Conservation (phyloP, 768 basidiomycete genomes). For the Rhodotorula graminis region DNA sequence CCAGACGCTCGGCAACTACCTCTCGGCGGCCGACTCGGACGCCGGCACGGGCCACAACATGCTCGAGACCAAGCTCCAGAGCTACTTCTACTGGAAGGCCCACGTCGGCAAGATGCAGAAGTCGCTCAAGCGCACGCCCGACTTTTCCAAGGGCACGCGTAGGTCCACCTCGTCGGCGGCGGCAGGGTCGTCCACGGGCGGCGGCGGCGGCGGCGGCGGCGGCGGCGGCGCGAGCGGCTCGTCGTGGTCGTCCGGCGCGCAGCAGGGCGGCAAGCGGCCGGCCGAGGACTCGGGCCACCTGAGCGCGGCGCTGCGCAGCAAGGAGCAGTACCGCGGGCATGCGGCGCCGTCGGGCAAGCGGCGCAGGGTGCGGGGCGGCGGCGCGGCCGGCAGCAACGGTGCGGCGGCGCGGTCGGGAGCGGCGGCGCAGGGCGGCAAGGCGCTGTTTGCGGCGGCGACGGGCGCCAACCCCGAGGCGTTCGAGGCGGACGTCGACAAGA, state of each 20-base stretch:
- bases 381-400: conserved; percentile 40
- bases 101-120: conserved; percentile 45
- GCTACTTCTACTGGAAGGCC: conserved; percentile 78
- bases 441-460: conserved; percentile 15
- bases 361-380: conserved; percentile 72
- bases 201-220: too few relatives aligned
- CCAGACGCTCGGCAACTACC: conserved; percentile 69
- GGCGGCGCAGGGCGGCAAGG: background rate
- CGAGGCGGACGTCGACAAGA: conserved; percentile 50
- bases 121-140: conserved; percentile 34
- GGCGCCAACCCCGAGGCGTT: conserved; percentile 34
- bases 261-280: background rate
- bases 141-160: conserved; percentile 15
- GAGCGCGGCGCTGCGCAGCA: conserved; percentile 66
- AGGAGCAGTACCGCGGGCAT: conserved; percentile 53
- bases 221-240: too few relatives aligned
- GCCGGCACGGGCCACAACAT: conserved; percentile 9
- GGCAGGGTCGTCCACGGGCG: background rate
- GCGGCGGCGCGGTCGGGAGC: conserved; percentile 1
- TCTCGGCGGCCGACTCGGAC: conserved; percentile 50
- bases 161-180: conserved; percentile 3
- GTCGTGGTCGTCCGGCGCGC: background rate
- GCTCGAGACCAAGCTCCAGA: conserved; percentile 50
- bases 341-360: conserved; percentile 55
- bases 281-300: background rate